A percentile compares a stretch with the other conserved stretches of the same genome.
phyloP scores from a whole-genome alignment of 73 alveolate species.

The Tetrahymena thermophila region DNA sequence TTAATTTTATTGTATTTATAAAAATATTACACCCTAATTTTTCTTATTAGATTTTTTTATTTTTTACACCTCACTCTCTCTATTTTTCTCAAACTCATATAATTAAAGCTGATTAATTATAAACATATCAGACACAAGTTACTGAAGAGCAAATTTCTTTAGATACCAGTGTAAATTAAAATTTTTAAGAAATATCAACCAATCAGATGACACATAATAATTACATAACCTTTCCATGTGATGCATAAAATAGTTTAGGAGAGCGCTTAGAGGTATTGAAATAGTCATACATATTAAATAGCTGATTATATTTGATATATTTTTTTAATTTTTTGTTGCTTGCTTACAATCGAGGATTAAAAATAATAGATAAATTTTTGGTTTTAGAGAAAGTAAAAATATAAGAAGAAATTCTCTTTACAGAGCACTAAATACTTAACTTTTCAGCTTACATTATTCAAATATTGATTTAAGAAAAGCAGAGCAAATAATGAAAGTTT shows the following conservation, averaged over 20 bases:
- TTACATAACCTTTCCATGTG: not conserved
- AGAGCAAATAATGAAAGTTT: no score
- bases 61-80: not conserved
- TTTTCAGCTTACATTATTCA: no score
- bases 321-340: no score
- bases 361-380: no score
- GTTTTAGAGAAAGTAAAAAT: no score
- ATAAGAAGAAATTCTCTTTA: no score
- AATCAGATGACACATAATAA: not conserved
- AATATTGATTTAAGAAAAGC: no score
- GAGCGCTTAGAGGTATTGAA: not conserved
- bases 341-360: no score
- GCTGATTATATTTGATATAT: not conserved
- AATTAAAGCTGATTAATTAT: not conserved
- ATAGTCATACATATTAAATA: no score
- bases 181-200: not conserved
- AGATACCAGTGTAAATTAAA: not conserved
- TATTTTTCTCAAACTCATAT: not conserved
- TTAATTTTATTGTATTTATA: no score
- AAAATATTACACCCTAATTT: not conserved
- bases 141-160: not conserved
- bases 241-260: not conserved
- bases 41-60: no score
- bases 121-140: not conserved
- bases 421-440: no score